Percentiles rank a stretch among this genome's conserved stretches.
Conservation (phyloP, 768 basidiomycete species). For the Trichaptum fuscoviolaceum region DNA sequence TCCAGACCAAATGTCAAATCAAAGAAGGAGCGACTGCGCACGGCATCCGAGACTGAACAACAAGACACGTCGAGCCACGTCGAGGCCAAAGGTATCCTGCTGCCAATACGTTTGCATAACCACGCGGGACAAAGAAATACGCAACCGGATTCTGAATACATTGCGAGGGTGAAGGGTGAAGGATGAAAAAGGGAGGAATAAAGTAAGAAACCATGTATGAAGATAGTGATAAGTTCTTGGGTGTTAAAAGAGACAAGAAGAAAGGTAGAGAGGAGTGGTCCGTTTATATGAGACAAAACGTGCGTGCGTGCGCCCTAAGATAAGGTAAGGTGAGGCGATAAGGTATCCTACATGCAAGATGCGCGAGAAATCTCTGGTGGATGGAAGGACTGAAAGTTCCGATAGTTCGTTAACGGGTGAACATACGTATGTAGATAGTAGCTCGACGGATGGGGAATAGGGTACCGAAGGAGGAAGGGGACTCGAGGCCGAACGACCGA, state of each 20-base stretch:
- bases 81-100: background rate
- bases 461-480: no score
- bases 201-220: background rate
- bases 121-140: background rate
- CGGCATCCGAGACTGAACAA: background rate
- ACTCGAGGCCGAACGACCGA: no score
- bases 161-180: background rate
- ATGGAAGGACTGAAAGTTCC: background rate
- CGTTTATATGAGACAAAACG: background rate
- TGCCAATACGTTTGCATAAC: background rate
- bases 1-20: background rate
- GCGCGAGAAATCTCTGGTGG: background rate
- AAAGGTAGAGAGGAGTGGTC: background rate
- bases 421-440: background rate
- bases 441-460: no score
- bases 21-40: background rate
- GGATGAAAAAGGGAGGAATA: background rate
- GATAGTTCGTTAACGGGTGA: background rate
- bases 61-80: background rate
- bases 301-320: background rate
- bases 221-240: background rate
- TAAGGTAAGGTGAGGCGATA: background rate
- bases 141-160: background rate
- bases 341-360: background rate
- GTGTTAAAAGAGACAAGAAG: background rate